phyloP scores from a whole-genome alignment of 2,329 filamentous ascomycete species.

The Colletotrichum neosansevieriae region DNA sequence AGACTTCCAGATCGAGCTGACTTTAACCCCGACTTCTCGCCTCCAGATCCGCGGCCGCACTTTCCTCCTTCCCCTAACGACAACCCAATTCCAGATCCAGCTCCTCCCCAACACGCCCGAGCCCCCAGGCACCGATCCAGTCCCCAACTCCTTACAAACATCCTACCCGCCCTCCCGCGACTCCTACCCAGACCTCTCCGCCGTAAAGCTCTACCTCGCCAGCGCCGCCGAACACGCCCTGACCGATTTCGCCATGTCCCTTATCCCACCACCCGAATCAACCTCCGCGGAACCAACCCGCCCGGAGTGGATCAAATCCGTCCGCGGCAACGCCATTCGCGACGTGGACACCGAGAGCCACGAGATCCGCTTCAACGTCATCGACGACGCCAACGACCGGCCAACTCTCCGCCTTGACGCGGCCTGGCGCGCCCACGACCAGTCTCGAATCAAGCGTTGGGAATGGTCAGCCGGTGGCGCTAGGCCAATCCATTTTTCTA shows the following conservation, averaged over 20 bases:
- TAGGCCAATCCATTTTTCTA: not conserved
- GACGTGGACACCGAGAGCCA: slow-evolving; percentile 45
- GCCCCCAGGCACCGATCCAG: slow-evolving; percentile 41
- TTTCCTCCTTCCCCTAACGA: slow-evolving; percentile 56
- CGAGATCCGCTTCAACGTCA: slow-evolving; percentile 50
- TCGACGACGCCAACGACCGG: slow-evolving; percentile 35
- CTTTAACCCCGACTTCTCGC: slow-evolving; percentile 57
- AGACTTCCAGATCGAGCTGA: slow-evolving; percentile 57
- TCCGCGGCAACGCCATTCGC: slow-evolving; percentile 50
- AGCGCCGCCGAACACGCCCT: slow-evolving; percentile 57
- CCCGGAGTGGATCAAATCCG: slow-evolving; percentile 46
- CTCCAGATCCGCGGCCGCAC: slow-evolving; percentile 60
- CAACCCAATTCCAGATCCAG: slow-evolving; percentile 58
- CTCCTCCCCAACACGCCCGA: slow-evolving; percentile 50
- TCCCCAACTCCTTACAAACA: slow-evolving; percentile 49
- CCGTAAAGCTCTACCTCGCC: slow-evolving; percentile 60
- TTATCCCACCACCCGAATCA: slow-evolving; percentile 20
- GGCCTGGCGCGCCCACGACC: slow-evolving; percentile 38
- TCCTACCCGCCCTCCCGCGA: slow-evolving; percentile 59
- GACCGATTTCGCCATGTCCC: slow-evolving; percentile 50
- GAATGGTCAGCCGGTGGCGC: slow-evolving; percentile 45
- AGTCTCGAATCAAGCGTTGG: slow-evolving; percentile 45
- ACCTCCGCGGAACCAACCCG: slow-evolving; percentile 14
- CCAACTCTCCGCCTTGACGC: slow-evolving; percentile 44
- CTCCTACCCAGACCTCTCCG: slow-evolving; percentile 57